These are phyloP conservation scores for Sutorius eximius DNA, from an alignment of 1,284 basidiomycete species.

Conservation along the genomic window DNA sequence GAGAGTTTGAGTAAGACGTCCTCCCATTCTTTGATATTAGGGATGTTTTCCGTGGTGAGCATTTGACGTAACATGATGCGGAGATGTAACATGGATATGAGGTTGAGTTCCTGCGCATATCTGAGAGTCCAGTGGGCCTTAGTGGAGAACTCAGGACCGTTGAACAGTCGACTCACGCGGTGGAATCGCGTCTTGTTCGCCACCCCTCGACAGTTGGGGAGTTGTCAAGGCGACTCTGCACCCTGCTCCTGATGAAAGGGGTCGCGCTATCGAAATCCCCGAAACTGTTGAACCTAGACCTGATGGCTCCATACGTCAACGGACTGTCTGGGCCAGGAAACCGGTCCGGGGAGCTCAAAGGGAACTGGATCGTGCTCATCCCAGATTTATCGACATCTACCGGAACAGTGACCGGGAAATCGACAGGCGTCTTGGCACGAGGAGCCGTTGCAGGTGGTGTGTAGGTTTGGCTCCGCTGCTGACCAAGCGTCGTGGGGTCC, in stretches of 20 bases:
- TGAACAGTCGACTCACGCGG: slow-evolving; percentile 55
- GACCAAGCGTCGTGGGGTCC: slow-evolving; percentile 47
- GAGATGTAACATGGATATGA: slow-evolving; percentile 84
- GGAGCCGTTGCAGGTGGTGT: slow-evolving; percentile 41
- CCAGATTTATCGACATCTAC: slow-evolving; percentile 46
- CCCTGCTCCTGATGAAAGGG: slow-evolving; percentile 79
- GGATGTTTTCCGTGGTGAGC: slow-evolving; percentile 75
- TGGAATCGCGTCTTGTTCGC: slow-evolving; percentile 79
- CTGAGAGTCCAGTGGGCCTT: slow-evolving; percentile 37
- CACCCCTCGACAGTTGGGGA: slow-evolving; percentile 65
- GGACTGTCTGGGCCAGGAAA: slow-evolving; percentile 52
- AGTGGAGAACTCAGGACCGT: not conserved
- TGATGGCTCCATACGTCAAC: slow-evolving; percentile 44
- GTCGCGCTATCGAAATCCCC: slow-evolving; percentile 67
- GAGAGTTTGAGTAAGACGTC: slow-evolving; percentile 78
- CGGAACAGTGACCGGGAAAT: slow-evolving; percentile 53
- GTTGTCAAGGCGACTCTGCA: slow-evolving; percentile 71
- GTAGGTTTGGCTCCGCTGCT: slow-evolving; percentile 38
- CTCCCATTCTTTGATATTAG: slow-evolving; percentile 84
- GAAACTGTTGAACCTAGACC: slow-evolving; percentile 66
- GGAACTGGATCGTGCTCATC: slow-evolving; percentile 77
- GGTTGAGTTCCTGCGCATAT: slow-evolving; percentile 79
- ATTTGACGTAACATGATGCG: slow-evolving; percentile 87
- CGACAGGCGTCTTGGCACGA: slow-evolving; percentile 52
- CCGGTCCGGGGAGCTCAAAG: slow-evolving; percentile 71